These are phyloP conservation scores for Candida sithepensis DNA, from an alignment of 805 yeast genomes.

Conservation along the genomic window DNA sequence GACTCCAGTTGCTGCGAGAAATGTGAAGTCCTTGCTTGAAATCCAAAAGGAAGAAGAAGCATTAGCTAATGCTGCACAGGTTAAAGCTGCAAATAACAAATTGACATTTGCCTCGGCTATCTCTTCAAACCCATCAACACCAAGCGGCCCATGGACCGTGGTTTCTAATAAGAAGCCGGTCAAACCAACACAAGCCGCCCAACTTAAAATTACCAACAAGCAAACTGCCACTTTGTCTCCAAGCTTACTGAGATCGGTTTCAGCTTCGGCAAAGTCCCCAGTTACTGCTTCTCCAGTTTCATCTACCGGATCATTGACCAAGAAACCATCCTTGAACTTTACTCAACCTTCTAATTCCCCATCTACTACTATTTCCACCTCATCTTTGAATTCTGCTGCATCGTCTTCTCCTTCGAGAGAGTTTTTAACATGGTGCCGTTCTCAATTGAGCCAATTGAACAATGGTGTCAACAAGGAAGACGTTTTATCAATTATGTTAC, in stretches of 20 bases:
- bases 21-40: slow-evolving; percentile 52
- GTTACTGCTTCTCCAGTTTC: slow-evolving; percentile 33
- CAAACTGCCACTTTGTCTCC: slow-evolving; percentile 28
- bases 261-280: slow-evolving; percentile 24
- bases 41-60: slow-evolving; percentile 55
- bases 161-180: slow-evolving; percentile 36
- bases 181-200: slow-evolving; percentile 20
- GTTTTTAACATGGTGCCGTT: slow-evolving; percentile 69
- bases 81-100: slow-evolving; percentile 7
- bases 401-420: slow-evolving; percentile 44
- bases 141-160: slow-evolving; percentile 34
- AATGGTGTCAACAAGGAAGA: slow-evolving; percentile 75
- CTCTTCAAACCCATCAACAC: slow-evolving; percentile 12
- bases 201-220: slow-evolving; percentile 11
- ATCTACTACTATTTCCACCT: slow-evolving; percentile 24
- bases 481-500: slow-evolving; percentile 72
- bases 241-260: slow-evolving; percentile 35
- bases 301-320: slow-evolving; percentile 34
- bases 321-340: background rate
- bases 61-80: slow-evolving; percentile 25
- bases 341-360: slow-evolving; percentile 35
- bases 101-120: slow-evolving; percentile 24
- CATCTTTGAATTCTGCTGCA: slow-evolving; percentile 5
- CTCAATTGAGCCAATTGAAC: slow-evolving; percentile 62
- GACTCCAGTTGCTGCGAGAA: slow-evolving; percentile 18